Percentiles rank a stretch among this genome's conserved stretches.
Conservation (phyloP, 164 flowering plant genomes). For the Dillenia suffruticosa region DNA sequence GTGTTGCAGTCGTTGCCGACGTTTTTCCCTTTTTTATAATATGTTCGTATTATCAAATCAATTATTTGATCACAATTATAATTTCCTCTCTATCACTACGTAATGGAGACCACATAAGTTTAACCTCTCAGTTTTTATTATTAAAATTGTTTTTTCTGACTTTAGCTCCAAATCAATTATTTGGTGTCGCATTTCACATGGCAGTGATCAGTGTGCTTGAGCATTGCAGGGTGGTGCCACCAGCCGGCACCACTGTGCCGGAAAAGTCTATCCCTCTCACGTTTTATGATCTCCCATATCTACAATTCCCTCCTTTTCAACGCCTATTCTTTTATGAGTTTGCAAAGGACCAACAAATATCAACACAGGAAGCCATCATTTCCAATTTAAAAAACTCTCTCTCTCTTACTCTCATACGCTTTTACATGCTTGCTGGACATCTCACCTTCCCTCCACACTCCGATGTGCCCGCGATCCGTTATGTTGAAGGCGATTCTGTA, state of each 20-base stretch:
- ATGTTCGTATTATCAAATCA: too few relatives aligned
- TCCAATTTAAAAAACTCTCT: slow-evolving; percentile 35
- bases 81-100: too few relatives aligned
- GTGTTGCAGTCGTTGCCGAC: too few relatives aligned
- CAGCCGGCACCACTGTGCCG: slow-evolving; percentile 14
- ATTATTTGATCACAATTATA: too few relatives aligned
- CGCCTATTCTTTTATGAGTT: slow-evolving; percentile 29
- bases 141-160: too few relatives aligned
- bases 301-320: slow-evolving; percentile 5
- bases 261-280: slow-evolving; percentile 25
- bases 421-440: slow-evolving; percentile 25
- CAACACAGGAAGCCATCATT: slow-evolving; percentile 9
- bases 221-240: slow-evolving; percentile 24
- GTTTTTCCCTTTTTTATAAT: too few relatives aligned
- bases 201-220: slow-evolving; percentile 13
- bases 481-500: slow-evolving; percentile 16
- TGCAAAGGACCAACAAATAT: slow-evolving; percentile 4
- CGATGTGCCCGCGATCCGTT: slow-evolving; percentile 11
- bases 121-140: too few relatives aligned
- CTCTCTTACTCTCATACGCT: slow-evolving; percentile 32
- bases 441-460: slow-evolving; percentile 1
- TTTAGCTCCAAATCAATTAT: too few relatives aligned
- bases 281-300: slow-evolving; percentile 30
- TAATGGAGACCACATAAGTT: too few relatives aligned
- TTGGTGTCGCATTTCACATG: too few relatives aligned